phyloP scores from a whole-genome alignment of 1,284 basidiomycete genomes.

The Austroboletus niveus region DNA sequence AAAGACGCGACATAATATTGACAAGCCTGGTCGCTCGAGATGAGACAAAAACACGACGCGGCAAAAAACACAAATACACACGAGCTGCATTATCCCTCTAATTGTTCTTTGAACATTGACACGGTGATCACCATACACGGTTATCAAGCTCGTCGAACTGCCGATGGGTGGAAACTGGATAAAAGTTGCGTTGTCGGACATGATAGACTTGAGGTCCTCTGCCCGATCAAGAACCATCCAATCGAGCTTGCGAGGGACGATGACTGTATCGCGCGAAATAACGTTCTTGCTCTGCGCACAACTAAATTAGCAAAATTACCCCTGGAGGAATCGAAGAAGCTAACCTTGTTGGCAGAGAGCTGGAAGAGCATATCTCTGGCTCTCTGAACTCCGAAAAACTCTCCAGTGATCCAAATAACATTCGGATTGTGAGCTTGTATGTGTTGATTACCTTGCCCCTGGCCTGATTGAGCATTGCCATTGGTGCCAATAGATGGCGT shows the following conservation, averaged over 20 bases:
- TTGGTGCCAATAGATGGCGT: slow-evolving; percentile 36
- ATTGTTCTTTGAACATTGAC: slow-evolving; percentile 96
- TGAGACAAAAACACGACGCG: slow-evolving; percentile 11
- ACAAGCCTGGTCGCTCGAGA: slow-evolving; percentile 65
- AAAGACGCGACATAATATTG: slow-evolving; percentile 95
- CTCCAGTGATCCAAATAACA: slow-evolving; percentile 94
- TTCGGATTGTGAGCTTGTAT: slow-evolving; percentile 56
- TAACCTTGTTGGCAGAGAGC: slow-evolving; percentile 83
- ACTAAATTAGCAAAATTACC: not conserved
- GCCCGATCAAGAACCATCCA: slow-evolving; percentile 95
- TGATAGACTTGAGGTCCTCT: slow-evolving; percentile 87
- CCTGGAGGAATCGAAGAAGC: slow-evolving; percentile 12
- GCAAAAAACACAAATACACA: slow-evolving; percentile 41
- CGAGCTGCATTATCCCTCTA: slow-evolving; percentile 92
- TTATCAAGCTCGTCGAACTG: slow-evolving; percentile 88
- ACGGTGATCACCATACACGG: slow-evolving; percentile 91
- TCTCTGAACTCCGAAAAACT: slow-evolving; percentile 94
- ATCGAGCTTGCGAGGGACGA: slow-evolving; percentile 94
- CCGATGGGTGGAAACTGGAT: slow-evolving; percentile 92
- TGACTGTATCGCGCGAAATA: slow-evolving; percentile 90
- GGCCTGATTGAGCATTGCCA: slow-evolving; percentile 23
- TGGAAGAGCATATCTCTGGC: slow-evolving; percentile 95
- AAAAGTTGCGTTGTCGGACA: slow-evolving; percentile 96
- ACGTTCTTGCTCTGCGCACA: slow-evolving; percentile 79
- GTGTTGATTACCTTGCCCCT: slow-evolving; percentile 20